These are phyloP conservation scores for Tolypocladium pustulatum DNA, from an alignment of 2,329 filamentous ascomycete species.

Conservation along the genomic window DNA sequence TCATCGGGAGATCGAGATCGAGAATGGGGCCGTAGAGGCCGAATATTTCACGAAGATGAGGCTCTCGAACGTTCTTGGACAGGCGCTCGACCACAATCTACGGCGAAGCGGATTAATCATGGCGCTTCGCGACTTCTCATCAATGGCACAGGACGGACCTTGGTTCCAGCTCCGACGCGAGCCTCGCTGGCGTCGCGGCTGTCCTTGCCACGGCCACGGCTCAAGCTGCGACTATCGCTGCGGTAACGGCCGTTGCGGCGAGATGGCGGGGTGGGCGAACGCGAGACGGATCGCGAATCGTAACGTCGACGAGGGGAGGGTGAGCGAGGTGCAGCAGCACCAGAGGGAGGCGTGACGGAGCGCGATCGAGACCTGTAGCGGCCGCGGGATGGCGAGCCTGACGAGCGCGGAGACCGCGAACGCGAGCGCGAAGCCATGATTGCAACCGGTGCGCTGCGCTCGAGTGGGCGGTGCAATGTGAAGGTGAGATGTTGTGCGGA, in stretches of 20 bases:
- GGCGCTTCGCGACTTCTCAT: no score
- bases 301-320: constrained; percentile 17
- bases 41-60: constrained; percentile 86
- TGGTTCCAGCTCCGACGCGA: constrained; percentile 37
- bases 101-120: neutral
- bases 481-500: neutral
- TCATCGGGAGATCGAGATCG: constrained; percentile 84
- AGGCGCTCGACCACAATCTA: constrained; percentile 94
- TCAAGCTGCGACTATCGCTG: constrained; percentile 19
- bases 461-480: neutral
- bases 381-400: constrained; percentile 19
- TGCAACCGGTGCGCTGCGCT: neutral
- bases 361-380: constrained; percentile 22
- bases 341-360: constrained; percentile 22
- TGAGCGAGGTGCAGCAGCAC: constrained; percentile 19
- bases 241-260: constrained; percentile 23
- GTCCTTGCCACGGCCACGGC: constrained; percentile 21
- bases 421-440: constrained; percentile 16
- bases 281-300: constrained; percentile 22
- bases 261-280: constrained; percentile 17
- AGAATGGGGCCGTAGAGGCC: constrained; percentile 76
- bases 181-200: constrained; percentile 26
- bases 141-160: constrained; percentile 25
- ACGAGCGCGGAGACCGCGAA: constrained; percentile 7
- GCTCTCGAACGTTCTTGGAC: constrained; percentile 87